Percentiles rank a stretch among this genome's conserved stretches.
Evolutionary conservation across 805 yeast genomes (phyloP).

Genomic region (Dipodascus albidus): DNA sequence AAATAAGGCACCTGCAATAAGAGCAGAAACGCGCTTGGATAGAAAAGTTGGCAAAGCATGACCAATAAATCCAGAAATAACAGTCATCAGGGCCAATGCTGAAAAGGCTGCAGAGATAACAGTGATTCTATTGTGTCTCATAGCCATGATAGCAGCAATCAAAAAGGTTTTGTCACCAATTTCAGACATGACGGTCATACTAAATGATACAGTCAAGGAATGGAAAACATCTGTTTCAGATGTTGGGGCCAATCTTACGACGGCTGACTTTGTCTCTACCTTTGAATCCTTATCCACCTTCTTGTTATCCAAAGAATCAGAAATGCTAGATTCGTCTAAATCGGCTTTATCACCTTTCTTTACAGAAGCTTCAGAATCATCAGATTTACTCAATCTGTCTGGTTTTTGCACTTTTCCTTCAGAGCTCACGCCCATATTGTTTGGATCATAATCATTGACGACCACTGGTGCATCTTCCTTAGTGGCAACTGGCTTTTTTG

Average conservation of each 20-base stretch:
- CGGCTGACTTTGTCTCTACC: no score
- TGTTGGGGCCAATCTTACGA: neutral
- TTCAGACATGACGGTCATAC: conserved; percentile 93
- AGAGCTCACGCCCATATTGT: conserved; percentile 22
- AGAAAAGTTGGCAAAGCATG: conserved; percentile 79
- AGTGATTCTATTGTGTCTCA: conserved; percentile 73
- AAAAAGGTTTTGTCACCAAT: conserved; percentile 96
- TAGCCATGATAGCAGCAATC: conserved; percentile 96
- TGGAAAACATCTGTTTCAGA: conserved; percentile 15
- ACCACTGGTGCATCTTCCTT: conserved; percentile 22
- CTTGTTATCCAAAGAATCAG: neutral
- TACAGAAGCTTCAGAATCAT: conserved; percentile 7
- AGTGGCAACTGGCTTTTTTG: conserved; percentile 9
- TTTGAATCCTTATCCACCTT: neutral
- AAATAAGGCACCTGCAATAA: conserved; percentile 71
- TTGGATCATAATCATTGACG: conserved; percentile 27
- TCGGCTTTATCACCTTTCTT: conserved; percentile 2
- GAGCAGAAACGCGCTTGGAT: conserved; percentile 68
- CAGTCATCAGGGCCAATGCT: conserved; percentile 82
- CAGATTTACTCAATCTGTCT: conserved; percentile 8
- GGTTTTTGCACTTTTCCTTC: conserved; percentile 15
- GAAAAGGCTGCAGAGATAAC: conserved; percentile 86
- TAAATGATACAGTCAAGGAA: conserved; percentile 66
- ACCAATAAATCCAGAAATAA: conserved; percentile 83
- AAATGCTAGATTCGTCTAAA: neutral